Evolutionary conservation across 345 rosid species (phyloP).

Genomic region (Aegle marmelos): DNA sequence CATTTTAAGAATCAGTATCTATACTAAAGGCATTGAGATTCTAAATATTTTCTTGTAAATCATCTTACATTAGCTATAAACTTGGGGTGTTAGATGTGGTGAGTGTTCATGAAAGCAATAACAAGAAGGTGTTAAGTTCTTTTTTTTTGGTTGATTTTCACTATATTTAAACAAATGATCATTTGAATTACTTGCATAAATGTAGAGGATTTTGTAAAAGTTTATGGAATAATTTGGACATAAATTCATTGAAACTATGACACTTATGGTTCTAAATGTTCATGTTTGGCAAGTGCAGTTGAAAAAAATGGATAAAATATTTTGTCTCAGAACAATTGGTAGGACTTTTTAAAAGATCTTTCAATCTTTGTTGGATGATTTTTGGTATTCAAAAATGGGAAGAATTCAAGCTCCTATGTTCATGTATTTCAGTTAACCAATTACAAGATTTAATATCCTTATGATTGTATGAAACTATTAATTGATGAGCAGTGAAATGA

Average conservation of each 20-base stretch:
- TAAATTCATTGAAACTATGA: slow-evolving; percentile 31
- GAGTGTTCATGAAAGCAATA: too few species aligned
- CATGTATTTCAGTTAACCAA: slow-evolving; percentile 25
- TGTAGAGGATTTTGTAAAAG: slow-evolving; percentile 36
- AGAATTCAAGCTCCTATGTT: slow-evolving; percentile 28
- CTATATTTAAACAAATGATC: too few species aligned
- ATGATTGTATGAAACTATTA: neutral
- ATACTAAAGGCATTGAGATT: too few species aligned
- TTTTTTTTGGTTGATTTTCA: too few species aligned
- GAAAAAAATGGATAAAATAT: slow-evolving; percentile 13
- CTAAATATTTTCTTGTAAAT: too few species aligned
- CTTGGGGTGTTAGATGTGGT: too few species aligned
- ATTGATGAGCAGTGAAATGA: slow-evolving; percentile 12
- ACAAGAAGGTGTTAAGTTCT: too few species aligned
- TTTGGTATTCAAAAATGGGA: slow-evolving; percentile 33
- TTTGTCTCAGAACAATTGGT: slow-evolving; percentile 44
- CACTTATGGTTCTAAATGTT: slow-evolving; percentile 27
- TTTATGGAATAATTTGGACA: slow-evolving; percentile 26
- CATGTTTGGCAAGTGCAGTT: slow-evolving; percentile 33
- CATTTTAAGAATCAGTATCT: too few species aligned
- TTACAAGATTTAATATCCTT: slow-evolving; percentile 31
- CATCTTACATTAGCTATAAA: too few species aligned
- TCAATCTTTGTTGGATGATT: slow-evolving; percentile 25
- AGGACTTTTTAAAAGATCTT: slow-evolving; percentile 27
- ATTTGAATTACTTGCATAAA: neutral